A percentile compares a stretch with the other conserved stretches of the same genome.
Evolutionary conservation across 208 protist genomes (phyloP).

Genomic region (Crithidia expoeki): DNA sequence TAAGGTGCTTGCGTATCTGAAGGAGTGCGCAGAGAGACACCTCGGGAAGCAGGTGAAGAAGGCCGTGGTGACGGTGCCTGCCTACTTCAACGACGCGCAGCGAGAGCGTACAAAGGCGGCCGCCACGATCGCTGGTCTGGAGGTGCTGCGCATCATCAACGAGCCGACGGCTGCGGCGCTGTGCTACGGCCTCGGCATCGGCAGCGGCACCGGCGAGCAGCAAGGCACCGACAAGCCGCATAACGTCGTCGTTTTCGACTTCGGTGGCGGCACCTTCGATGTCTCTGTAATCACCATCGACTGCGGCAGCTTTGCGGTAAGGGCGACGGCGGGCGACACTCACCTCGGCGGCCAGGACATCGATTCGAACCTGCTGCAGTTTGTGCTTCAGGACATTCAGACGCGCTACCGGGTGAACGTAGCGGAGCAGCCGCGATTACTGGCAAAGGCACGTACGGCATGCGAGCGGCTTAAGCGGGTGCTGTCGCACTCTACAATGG

Average conservation of each 20-base stretch:
- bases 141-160: slow-evolving; percentile 98
- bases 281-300: slow-evolving; percentile 98
- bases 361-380: slow-evolving; percentile 95
- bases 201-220: slow-evolving; percentile 49
- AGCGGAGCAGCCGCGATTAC: slow-evolving; percentile 34
- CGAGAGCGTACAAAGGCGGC: slow-evolving; percentile 98
- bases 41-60: slow-evolving; percentile 91
- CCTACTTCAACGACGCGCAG: slow-evolving; percentile 99
- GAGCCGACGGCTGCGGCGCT: slow-evolving; percentile 99
- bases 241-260: slow-evolving; percentile 98
- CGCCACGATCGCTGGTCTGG: slow-evolving; percentile 96
- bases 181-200: slow-evolving; percentile 97
- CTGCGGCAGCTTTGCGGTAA: slow-evolving; percentile 97
- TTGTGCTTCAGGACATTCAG: slow-evolving; percentile 94
- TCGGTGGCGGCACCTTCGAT: slow-evolving; percentile 99
- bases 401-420: slow-evolving; percentile 89
- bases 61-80: slow-evolving; percentile 98
- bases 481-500: slow-evolving; percentile 91
- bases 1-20: slow-evolving; percentile 97
- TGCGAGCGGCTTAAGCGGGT: slow-evolving; percentile 96
- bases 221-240: slow-evolving; percentile 44
- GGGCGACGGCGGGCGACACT: slow-evolving; percentile 98
- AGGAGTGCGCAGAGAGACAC: slow-evolving; percentile 95
- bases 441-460: slow-evolving; percentile 63
- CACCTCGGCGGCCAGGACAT: slow-evolving; percentile 99